Conservation (phyloP, 2,329 filamentous ascomycete genomes). For the Neonectria magnoliae region DNA sequence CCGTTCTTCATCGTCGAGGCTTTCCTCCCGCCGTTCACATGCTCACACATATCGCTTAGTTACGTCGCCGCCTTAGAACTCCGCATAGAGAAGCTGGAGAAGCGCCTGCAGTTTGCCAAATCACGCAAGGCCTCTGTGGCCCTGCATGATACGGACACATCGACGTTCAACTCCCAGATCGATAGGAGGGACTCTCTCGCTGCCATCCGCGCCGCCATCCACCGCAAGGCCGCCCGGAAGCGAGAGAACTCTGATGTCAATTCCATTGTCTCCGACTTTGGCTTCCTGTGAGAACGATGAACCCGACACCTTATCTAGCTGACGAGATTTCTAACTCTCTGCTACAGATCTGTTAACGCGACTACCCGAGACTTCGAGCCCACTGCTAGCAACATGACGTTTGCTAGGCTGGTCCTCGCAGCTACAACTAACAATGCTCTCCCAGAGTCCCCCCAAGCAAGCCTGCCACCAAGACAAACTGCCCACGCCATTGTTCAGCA, state of each 20-base stretch:
- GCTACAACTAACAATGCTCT: conserved; percentile 79
- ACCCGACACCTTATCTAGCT: background rate
- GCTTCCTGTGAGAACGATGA: conserved; percentile 73
- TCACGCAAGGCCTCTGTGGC: conserved; percentile 76
- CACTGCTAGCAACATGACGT: conserved; percentile 88
- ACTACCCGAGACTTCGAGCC: conserved; percentile 94
- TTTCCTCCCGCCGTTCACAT: background rate
- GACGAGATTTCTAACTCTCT: conserved; percentile 13
- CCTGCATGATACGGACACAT: conserved; percentile 67
- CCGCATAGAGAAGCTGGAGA: conserved; percentile 87
- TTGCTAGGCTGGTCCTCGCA: conserved; percentile 87
- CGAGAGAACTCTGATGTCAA: conserved; percentile 89
- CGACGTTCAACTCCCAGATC: conserved; percentile 44
- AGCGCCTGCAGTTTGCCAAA: conserved; percentile 75
- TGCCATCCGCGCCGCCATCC: conserved; percentile 69
- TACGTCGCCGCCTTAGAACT: conserved; percentile 97
- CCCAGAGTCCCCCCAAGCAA: conserved; percentile 67
- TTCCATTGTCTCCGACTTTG: conserved; percentile 92
- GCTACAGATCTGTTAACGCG: conserved; percentile 85
- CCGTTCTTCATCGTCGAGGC: conserved; percentile 29
- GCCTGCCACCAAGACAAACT: conserved; percentile 76
- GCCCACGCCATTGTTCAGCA: conserved; percentile 79
- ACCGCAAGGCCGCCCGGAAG: conserved; percentile 70
- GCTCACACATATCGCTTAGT: conserved; percentile 51
- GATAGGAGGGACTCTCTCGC: conserved; percentile 73